These are phyloP conservation scores for Aschersonia sp. DNA, from an alignment of 2,329 filamentous ascomycete genomes.

Conservation along the genomic window DNA sequence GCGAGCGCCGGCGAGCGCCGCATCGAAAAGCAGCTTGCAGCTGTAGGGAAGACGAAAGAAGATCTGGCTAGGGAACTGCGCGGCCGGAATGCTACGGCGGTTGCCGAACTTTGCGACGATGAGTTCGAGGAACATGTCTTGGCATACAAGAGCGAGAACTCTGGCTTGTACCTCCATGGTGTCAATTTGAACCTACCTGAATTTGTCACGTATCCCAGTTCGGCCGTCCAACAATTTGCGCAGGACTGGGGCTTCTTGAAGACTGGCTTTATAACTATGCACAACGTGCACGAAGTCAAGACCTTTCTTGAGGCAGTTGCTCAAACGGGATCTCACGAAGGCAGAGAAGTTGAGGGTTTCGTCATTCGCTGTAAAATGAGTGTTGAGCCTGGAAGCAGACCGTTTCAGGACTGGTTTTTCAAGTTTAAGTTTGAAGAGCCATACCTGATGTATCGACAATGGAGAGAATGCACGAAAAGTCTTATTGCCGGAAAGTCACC, in stretches of 20 bases:
- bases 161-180: constrained; percentile 89
- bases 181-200: constrained; percentile 91
- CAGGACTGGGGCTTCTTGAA: constrained; percentile 89
- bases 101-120: constrained; percentile 94
- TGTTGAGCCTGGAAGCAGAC: constrained; percentile 29
- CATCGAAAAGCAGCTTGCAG: constrained; percentile 64
- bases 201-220: constrained; percentile 75
- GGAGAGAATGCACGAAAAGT: constrained; percentile 91
- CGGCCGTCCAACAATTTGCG: constrained; percentile 78
- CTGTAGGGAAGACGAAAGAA: constrained; percentile 61
- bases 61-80: constrained; percentile 68
- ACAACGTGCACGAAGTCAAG: constrained; percentile 62
- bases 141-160: constrained; percentile 66
- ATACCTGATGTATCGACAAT: constrained; percentile 97
- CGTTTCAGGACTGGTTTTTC: constrained; percentile 95
- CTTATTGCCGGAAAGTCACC: constrained; percentile 64
- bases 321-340: constrained; percentile 78
- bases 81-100: constrained; percentile 76
- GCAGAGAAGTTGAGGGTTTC: constrained; percentile 91
- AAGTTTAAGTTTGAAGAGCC: constrained; percentile 99
- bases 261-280: constrained; percentile 63
- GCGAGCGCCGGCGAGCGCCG: constrained; percentile 70
- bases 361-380: constrained; percentile 77
- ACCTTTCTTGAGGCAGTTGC: constrained; percentile 71
- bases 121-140: constrained; percentile 94